Conservation (phyloP, 1,284 basidiomycete genomes). For the Ustilago cynodontis region DNA sequence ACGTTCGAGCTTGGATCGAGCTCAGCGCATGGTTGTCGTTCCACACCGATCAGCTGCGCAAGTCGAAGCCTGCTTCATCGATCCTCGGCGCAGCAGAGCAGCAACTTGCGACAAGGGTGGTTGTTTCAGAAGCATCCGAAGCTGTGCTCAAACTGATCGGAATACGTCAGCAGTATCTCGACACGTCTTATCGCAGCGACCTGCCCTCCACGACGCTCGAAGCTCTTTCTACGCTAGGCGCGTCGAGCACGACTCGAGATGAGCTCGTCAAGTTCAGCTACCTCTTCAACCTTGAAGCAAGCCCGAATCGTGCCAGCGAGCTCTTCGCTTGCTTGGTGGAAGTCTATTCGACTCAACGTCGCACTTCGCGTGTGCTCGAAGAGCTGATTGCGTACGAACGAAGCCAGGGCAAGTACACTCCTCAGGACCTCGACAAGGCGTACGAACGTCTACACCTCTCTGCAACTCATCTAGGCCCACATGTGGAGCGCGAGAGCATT, state of each 20-base stretch:
- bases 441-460: constrained; percentile 44
- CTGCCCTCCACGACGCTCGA: constrained; percentile 21
- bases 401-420: constrained; percentile 33
- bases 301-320: constrained; percentile 9
- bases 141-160: constrained; percentile 32
- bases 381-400: constrained; percentile 46
- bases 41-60: constrained; percentile 24
- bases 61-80: constrained; percentile 18
- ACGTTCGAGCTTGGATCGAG: constrained; percentile 56
- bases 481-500: constrained; percentile 31
- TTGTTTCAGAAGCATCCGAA: constrained; percentile 16
- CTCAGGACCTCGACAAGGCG: constrained; percentile 42
- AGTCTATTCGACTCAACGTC: constrained; percentile 31
- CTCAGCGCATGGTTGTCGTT: constrained; percentile 43
- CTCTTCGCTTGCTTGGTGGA: constrained; percentile 39
- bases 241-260: constrained; percentile 30
- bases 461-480: constrained; percentile 29
- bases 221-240: constrained; percentile 34
- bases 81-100: constrained; percentile 11
- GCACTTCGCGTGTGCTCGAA: constrained; percentile 38
- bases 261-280: constrained; percentile 54
- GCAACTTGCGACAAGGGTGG: constrained; percentile 14
- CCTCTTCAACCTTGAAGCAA: constrained; percentile 43
- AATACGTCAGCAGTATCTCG: constrained; percentile 27
- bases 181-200: constrained; percentile 15